These are phyloP conservation scores for Reticulascus tulasneorum DNA, from an alignment of 2,329 filamentous ascomycete species.

Conservation along the genomic window DNA sequence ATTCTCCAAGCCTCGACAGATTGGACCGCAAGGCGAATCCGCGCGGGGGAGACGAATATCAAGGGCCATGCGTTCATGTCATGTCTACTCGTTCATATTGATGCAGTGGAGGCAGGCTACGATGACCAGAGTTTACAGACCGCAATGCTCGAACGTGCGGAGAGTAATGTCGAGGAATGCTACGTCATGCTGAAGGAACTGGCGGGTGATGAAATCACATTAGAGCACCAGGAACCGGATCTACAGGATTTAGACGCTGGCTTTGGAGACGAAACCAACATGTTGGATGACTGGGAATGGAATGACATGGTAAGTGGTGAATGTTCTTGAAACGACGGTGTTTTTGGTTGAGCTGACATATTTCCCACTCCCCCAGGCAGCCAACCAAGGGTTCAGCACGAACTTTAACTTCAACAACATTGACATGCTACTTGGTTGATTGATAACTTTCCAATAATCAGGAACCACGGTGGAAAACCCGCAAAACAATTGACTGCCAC, in stretches of 20 bases:
- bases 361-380: neutral
- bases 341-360: constrained; percentile 19
- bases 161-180: constrained; percentile 22
- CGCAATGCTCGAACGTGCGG: constrained; percentile 22
- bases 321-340: constrained; percentile 13
- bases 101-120: constrained; percentile 26
- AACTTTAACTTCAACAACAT: constrained; percentile 2
- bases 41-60: constrained; percentile 38
- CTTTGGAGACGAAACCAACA: constrained; percentile 9
- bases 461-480: too few species aligned
- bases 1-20: constrained; percentile 22
- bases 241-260: constrained; percentile 9
- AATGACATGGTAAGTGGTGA: constrained; percentile 26
- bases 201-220: constrained; percentile 18
- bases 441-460: too few species aligned
- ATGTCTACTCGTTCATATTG: constrained; percentile 31
- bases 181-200: constrained; percentile 28
- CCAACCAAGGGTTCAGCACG: constrained; percentile 3
- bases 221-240: constrained; percentile 2
- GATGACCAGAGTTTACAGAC: constrained; percentile 23
- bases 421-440: constrained; percentile 5
- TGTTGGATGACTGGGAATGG: constrained; percentile 23
- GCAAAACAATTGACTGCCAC: too few species aligned
- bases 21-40: constrained; percentile 31
- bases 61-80: constrained; percentile 32